phyloP scores from a whole-genome alignment of 495 filamentous ascomycete genomes.

The Aspergillus olivimuriae region DNA sequence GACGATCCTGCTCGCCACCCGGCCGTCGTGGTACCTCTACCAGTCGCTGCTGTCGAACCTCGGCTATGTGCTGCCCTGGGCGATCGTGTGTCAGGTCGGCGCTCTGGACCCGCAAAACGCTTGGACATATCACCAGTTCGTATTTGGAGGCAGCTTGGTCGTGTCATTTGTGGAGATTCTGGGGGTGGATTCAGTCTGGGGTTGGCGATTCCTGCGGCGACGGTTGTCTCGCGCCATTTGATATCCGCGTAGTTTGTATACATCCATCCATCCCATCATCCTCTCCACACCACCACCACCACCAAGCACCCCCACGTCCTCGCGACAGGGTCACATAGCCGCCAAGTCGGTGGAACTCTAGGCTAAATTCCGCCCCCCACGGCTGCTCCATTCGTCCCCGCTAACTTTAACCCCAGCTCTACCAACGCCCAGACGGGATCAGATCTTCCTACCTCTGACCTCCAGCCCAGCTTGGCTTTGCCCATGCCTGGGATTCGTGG shows the following conservation, averaged over 20 bases:
- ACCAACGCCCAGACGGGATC: slow-evolving; percentile 1
- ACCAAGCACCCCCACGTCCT: too few species aligned
- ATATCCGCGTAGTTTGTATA: too few species aligned
- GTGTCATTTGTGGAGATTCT: too few species aligned
- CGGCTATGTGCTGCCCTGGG: slow-evolving; percentile 63
- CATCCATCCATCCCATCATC: too few species aligned
- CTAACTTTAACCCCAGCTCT: background rate
- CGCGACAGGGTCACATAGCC: too few species aligned
- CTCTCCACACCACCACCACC: too few species aligned
- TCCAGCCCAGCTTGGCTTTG: background rate
- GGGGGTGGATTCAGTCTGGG: too few species aligned
- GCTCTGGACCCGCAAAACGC: slow-evolving; percentile 44
- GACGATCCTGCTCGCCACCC: slow-evolving; percentile 56
- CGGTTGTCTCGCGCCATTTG: too few species aligned
- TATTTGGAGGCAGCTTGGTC: slow-evolving; percentile 67
- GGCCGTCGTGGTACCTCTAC: slow-evolving; percentile 59
- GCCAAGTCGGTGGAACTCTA: too few species aligned
- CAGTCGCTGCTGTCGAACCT: slow-evolving; percentile 60
- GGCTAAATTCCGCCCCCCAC: too few species aligned
- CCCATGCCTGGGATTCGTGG: slow-evolving; percentile 13
- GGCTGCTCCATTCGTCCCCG: background rate
- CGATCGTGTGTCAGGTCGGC: slow-evolving; percentile 48
- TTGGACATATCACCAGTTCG: slow-evolving; percentile 60
- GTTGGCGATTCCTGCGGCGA: too few species aligned
- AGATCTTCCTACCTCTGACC: background rate